Evolutionary conservation across 441 rosid species (phyloP), one percentile per base, ranked within the genome.

Genomic region (Corymbia calophylla): DNA sequence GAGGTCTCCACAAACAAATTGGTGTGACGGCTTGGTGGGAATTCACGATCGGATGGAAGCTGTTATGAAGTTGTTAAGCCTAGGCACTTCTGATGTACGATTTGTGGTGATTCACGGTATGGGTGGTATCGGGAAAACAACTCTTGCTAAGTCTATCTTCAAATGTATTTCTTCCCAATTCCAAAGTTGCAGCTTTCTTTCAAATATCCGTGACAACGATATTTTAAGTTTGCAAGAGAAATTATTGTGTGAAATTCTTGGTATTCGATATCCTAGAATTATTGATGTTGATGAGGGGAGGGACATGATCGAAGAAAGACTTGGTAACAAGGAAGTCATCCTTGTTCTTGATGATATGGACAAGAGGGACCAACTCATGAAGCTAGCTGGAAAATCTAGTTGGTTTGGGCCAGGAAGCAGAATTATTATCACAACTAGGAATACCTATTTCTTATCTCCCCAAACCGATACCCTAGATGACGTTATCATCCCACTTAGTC

Each of bases 251-350:
- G 68, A 29, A 1, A 13, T 62, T 29, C 31, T 62, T 6, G 68
- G 16, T 29, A 62, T 12, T 12, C 16, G 4, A 6, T 4, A 12
- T 27, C 4, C 8, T 3, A 2, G 6, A 1, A 2, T 62, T 29
- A 29, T 29, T 0, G 18, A 62, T 62, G 68, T 8, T 5, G 1
- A 14, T 62, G 32, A 6, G 5, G 10, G 35, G 70, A 64, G 9
- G 35, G 35, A n/a, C 0, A 7, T 64, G 70, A 64, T 64, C 19
- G 7, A 64, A 64, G 4, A n/a, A 15, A 64, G 4, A n/a, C 35
- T 64, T 2, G 0, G 5, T n/a, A 9, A 64, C 15, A n/a, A n/a
- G 70, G n/a, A 64, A 64, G 35, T 1, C 70, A 2, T 64, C 9
- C 0, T 64, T 29, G 5, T 64, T n/a, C 19, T 64, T n/a, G 19